phyloP scores from a whole-genome alignment of 192 early-diverging fungal species.

The Umbelopsis isabellina region DNA sequence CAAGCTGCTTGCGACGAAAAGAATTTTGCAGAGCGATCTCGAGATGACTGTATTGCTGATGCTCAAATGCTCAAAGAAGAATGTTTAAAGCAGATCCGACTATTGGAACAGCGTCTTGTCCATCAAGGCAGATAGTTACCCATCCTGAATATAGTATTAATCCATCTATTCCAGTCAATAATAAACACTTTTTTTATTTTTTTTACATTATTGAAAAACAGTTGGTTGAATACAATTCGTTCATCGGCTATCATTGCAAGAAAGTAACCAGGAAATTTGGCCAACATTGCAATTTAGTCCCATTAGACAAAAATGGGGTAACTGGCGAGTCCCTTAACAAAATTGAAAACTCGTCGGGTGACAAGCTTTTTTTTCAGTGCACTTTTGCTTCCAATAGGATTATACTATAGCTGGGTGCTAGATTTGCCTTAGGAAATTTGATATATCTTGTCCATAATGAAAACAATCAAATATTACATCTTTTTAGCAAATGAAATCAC shows the following conservation, averaged over 20 bases:
- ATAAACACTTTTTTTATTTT: not conserved
- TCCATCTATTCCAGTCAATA: constrained; percentile 21
- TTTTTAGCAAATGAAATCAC: not conserved
- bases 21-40: constrained; percentile 6
- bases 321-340: no score
- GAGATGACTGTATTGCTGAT: constrained; percentile 16
- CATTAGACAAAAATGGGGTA: no score
- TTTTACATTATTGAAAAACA: not conserved
- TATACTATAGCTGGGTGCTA: no score
- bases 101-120: constrained; percentile 11
- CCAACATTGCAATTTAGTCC: no score
- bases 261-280: no score
- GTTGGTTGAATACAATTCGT: not conserved
- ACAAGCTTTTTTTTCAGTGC: no score
- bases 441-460: no score
- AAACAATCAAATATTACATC: constrained; percentile 2
- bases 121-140: not conserved
- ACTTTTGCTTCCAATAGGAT: not conserved
- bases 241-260: no score
- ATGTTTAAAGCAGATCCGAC: constrained; percentile 15
- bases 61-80: constrained; percentile 20
- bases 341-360: no score
- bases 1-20: constrained; percentile 6
- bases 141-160: not conserved
- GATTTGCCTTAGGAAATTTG: not conserved